Conservation (phyloP, 345 rosid species). For the Microcos paniculata region DNA sequence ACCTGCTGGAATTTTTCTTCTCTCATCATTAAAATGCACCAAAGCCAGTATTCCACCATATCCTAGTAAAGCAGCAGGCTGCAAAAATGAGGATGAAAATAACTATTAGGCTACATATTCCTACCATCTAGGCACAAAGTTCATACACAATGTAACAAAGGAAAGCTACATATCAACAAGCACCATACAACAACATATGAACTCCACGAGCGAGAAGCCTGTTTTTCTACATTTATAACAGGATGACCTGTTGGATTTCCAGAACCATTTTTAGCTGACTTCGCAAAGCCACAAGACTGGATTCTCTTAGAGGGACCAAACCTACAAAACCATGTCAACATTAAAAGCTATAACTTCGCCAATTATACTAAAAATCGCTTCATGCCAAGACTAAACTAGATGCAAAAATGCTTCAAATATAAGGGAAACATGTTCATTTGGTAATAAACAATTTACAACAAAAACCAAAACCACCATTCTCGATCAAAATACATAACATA, state of each 20-base stretch:
- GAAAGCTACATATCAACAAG: not conserved
- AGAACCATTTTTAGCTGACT: constrained; percentile 39
- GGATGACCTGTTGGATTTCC: constrained; percentile 25
- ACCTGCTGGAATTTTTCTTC: constrained; percentile 72
- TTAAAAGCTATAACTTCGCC: not conserved
- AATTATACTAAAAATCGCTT: not conserved
- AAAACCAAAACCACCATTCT: constrained; percentile 12
- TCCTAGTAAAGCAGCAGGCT: constrained; percentile 67
- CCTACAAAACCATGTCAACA: constrained; percentile 28
- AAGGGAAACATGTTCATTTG: constrained; percentile 5
- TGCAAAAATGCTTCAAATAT: not conserved
- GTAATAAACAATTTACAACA: not conserved
- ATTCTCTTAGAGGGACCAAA: constrained; percentile 39
- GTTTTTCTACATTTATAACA: constrained; percentile 31
- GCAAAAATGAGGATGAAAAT: constrained; percentile 19
- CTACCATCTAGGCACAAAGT: not conserved
- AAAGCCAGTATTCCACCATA: constrained; percentile 56
- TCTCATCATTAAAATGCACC: constrained; percentile 78
- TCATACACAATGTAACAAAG: not conserved
- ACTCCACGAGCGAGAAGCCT: constrained; percentile 41
- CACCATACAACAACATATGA: constrained; percentile 50
- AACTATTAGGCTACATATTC: not conserved
- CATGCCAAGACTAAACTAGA: not conserved
- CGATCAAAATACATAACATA: not conserved
- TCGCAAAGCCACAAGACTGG: constrained; percentile 50